Base-by-base conservation (phyloP, 352 stramenopile species). In the Globisporangium irregulare region DNA sequence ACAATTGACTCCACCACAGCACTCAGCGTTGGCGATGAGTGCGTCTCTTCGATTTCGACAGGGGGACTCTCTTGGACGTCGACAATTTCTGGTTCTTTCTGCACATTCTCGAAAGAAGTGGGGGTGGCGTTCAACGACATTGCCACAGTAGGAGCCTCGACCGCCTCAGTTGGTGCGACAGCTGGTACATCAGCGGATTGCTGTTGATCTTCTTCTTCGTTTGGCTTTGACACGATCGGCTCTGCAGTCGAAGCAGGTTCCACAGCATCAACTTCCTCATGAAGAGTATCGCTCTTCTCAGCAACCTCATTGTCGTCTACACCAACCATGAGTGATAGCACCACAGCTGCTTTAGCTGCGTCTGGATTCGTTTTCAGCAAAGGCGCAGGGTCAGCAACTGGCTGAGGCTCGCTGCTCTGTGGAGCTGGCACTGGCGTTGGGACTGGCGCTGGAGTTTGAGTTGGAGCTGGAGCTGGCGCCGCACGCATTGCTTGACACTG, bases 401-500 rank as follows among this genome's bases (percentile, higher is more conserved):
- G 20, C 1, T 32, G 20, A n/a, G 56, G 10, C 56, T 62, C 29
- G 10, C 10, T n/a, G 56, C 32, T 32, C 32, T 62, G 29, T n/a
- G 32, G 56, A 25, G 29, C 14, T 46, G 38, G 38, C 12, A 27
- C n/a, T 55, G 48, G n/a, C 1, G 12, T 10, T 54, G 46, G 46
- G 2, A 14, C 41, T 12, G 41, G 20, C 34, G 20, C 18, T 5
- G 54, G 10, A 36, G 9, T 41, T 3, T 24, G 27, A 12, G 50
- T 22, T n/a, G 51, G 34, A 27, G 50, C 29, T n/a, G 51, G 34
- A 22, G 56, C 36, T 18, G 34, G 12, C 0, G 29, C 58, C 25
- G 36, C 69, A 56, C 29, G 36, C 71, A 36, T 34, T 25, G 61
- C 54, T 15, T 81, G 67, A 8, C 78, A 70, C 22, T 87, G 63